phyloP scores from a whole-genome alignment of 2,329 filamentous ascomycete species.

The Lachnum nothofagi region DNA sequence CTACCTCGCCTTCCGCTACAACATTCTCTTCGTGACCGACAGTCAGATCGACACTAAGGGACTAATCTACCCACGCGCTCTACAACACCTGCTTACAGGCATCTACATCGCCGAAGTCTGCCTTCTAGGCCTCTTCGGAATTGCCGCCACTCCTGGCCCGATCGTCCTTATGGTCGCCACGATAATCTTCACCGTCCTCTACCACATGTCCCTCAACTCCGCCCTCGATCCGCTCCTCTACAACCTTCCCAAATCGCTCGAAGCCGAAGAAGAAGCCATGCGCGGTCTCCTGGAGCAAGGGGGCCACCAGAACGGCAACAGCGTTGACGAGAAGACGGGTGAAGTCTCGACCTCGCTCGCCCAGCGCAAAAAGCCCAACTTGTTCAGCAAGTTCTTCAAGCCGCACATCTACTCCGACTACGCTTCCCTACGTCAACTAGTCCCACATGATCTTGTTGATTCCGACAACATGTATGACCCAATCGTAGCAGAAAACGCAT shows the following conservation, averaged over 20 bases:
- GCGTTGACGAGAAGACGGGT: slow-evolving; percentile 24
- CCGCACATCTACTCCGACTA: slow-evolving; percentile 76
- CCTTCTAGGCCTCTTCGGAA: slow-evolving; percentile 77
- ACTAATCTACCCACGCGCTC: slow-evolving; percentile 76
- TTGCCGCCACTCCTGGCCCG: slow-evolving; percentile 62
- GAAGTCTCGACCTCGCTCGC: slow-evolving; percentile 24
- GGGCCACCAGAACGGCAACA: slow-evolving; percentile 6
- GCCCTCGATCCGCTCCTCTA: slow-evolving; percentile 71
- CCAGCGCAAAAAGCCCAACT: slow-evolving; percentile 47
- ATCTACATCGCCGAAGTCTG: slow-evolving; percentile 79
- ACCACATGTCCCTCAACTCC: slow-evolving; percentile 68
- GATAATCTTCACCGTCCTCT: slow-evolving; percentile 68
- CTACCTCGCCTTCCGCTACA: slow-evolving; percentile 86
- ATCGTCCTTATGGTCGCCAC: slow-evolving; percentile 72
- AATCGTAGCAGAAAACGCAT: slow-evolving; percentile 61
- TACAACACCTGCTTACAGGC: slow-evolving; percentile 80
- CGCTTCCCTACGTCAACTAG: slow-evolving; percentile 60
- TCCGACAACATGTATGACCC: slow-evolving; percentile 54
- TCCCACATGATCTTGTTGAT: slow-evolving; percentile 49
- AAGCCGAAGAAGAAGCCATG: slow-evolving; percentile 48
- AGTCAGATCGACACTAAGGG: slow-evolving; percentile 81
- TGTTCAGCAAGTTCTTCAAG: slow-evolving; percentile 65
- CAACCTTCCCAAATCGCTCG: slow-evolving; percentile 71
- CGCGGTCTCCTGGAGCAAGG: slow-evolving; percentile 19
- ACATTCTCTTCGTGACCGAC: slow-evolving; percentile 81